Evolutionary conservation across 805 yeast species (phyloP).

Genomic region (Wickerhamiella domercqiae): DNA sequence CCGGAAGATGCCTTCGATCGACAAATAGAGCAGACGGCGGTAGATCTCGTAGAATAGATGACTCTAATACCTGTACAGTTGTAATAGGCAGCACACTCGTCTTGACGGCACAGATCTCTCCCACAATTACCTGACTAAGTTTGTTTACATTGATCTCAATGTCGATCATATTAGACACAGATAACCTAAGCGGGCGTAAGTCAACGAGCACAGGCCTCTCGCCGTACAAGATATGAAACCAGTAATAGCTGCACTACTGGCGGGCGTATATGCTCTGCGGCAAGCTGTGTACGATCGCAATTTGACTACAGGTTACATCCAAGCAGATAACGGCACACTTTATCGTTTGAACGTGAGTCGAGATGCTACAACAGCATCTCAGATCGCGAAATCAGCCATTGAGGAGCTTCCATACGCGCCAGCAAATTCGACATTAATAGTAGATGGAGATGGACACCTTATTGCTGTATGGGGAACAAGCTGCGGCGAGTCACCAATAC

Average conservation of each 20-base stretch:
- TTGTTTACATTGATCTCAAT: too few species aligned
- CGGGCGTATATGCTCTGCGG: conserved; percentile 7
- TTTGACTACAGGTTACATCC: conserved; percentile 12
- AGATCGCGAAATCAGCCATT: conserved; percentile 8
- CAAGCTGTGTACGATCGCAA: conserved; percentile 16
- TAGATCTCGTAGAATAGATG: background rate
- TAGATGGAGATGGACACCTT: conserved; percentile 15
- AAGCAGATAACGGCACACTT: conserved; percentile 13
- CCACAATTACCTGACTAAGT: too few species aligned
- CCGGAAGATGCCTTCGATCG: conserved; percentile 13
- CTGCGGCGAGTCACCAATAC: conserved; percentile 16
- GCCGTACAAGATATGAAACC: background rate
- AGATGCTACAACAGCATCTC: conserved; percentile 1
- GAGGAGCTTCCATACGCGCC: conserved; percentile 18
- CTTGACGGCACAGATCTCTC: too few species aligned
- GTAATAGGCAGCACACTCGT: too few species aligned
- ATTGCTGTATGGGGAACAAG: conserved; percentile 19
- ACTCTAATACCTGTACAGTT: background rate
- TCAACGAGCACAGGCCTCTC: too few species aligned
- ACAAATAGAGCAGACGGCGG: conserved; percentile 5
- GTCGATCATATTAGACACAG: too few species aligned
- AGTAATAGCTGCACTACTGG: background rate
- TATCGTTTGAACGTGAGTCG: conserved; percentile 9
- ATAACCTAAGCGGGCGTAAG: too few species aligned
- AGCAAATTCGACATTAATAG: conserved; percentile 19